phyloP scores from a whole-genome alignment of 2,329 filamentous ascomycete genomes.

The Mycosphaerella arachidis region DNA sequence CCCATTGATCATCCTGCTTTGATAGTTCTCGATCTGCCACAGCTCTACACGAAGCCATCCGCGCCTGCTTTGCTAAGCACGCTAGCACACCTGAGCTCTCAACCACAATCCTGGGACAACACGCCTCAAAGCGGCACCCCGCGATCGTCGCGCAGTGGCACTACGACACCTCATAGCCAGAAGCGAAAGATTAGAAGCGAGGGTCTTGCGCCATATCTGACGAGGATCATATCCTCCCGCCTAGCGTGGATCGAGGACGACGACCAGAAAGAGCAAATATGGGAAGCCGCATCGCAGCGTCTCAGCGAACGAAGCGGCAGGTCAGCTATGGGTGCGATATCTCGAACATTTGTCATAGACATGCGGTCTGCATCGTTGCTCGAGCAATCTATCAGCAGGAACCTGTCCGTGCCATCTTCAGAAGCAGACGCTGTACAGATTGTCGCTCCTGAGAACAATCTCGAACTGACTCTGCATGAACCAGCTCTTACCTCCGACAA shows the following conservation, averaged over 20 bases:
- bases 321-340: conserved; percentile 60
- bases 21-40: conserved; percentile 70
- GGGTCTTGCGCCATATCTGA: conserved; percentile 61
- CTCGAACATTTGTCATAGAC: conserved; percentile 55
- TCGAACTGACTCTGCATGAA: conserved; percentile 73
- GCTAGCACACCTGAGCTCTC: conserved; percentile 62
- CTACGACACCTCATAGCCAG: conserved; percentile 20
- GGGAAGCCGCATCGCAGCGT: conserved; percentile 73
- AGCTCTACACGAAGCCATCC: conserved; percentile 71
- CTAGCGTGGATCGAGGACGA: conserved; percentile 67
- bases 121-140: conserved; percentile 27
- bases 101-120: conserved; percentile 64
- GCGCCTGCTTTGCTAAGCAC: conserved; percentile 59
- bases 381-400: conserved; percentile 10
- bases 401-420: not conserved
- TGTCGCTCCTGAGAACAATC: conserved; percentile 28
- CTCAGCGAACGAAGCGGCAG: conserved; percentile 84
- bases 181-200: conserved; percentile 44
- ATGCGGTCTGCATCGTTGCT: conserved; percentile 9
- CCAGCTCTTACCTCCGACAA: conserved; percentile 84
- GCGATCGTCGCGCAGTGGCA: conserved; percentile 18
- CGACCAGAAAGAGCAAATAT: conserved; percentile 62
- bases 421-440: conserved; percentile 3
- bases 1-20: conserved; percentile 4
- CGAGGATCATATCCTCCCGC: conserved; percentile 62